Conservation (phyloP, 148 eudicot species). For the Suaeda aralocaspica region DNA sequence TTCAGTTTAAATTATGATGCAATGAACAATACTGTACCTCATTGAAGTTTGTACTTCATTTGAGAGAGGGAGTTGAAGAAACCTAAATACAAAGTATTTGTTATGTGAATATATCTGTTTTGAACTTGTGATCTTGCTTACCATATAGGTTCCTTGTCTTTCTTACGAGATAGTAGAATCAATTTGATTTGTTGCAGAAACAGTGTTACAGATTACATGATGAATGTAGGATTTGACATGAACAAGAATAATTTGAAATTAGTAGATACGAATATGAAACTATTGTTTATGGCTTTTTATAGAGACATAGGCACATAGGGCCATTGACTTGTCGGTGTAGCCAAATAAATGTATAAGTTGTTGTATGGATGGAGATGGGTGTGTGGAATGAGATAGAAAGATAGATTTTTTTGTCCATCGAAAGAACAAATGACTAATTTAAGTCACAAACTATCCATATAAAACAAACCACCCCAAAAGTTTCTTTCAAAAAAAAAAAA, state of each 20-base stretch:
- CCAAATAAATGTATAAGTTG: neutral
- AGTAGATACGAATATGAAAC: neutral
- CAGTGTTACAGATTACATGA: too few relatives aligned
- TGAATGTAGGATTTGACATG: too few relatives aligned
- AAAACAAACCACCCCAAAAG: too few relatives aligned
- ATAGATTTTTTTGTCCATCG: neutral
- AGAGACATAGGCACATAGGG: neutral
- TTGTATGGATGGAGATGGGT: neutral
- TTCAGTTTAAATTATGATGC: neutral
- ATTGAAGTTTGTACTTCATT: neutral
- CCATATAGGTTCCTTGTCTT: too few relatives aligned
- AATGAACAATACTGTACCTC: neutral
- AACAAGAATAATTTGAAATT: too few relatives aligned
- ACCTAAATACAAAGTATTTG: neutral
- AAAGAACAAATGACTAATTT: neutral
- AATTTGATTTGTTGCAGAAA: too few relatives aligned
- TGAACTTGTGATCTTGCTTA: too few relatives aligned
- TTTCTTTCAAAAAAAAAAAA: too few relatives aligned
- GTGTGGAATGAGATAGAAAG: neutral
- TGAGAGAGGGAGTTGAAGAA: neutral
- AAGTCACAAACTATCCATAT: neutral
- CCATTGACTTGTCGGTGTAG: too few relatives aligned
- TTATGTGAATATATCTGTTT: too few relatives aligned
- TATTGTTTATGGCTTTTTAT: neutral
- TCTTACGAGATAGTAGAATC: too few relatives aligned